phyloP scores from a whole-genome alignment of 2,329 filamentous ascomycete genomes.

The Aspergillus pseudoterreus region DNA sequence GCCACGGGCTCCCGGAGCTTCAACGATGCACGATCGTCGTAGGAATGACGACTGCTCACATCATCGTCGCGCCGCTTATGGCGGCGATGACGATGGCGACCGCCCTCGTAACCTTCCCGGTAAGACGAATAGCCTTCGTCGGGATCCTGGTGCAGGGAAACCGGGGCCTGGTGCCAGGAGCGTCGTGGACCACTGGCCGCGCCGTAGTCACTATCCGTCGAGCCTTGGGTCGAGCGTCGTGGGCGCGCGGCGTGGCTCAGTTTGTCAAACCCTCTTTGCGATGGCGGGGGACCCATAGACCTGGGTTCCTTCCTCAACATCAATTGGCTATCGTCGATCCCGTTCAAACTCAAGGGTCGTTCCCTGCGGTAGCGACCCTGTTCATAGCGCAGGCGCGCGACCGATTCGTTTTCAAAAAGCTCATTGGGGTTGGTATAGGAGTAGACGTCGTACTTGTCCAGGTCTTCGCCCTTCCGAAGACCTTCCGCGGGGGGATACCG shows the following conservation, averaged over 20 bases:
- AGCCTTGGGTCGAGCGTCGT: slow-evolving; percentile 19
- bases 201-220: slow-evolving; percentile 30
- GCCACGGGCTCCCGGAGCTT: background rate
- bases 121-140: slow-evolving; percentile 42
- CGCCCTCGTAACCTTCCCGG: slow-evolving; percentile 44
- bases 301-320: slow-evolving; percentile 25
- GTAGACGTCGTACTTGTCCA: slow-evolving; percentile 42
- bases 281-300: slow-evolving; percentile 34
- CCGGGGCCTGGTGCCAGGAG: slow-evolving; percentile 41
- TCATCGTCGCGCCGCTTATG: slow-evolving; percentile 20
- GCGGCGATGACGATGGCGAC: slow-evolving; percentile 38
- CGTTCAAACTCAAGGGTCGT: slow-evolving; percentile 39
- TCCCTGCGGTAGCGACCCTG: slow-evolving; percentile 22
- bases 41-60: slow-evolving; percentile 11
- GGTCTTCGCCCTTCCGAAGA: slow-evolving; percentile 32
- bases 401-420: slow-evolving; percentile 45
- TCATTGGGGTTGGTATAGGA: slow-evolving; percentile 47
- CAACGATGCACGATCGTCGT: slow-evolving; percentile 18
- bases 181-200: slow-evolving; percentile 32
- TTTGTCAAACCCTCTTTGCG: slow-evolving; percentile 36
- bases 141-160: slow-evolving; percentile 47
- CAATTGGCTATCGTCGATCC: slow-evolving; percentile 32
- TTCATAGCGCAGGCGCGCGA: slow-evolving; percentile 31
- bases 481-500: slow-evolving; percentile 28
- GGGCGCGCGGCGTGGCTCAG: slow-evolving; percentile 27